A percentile compares a stretch with the other conserved stretches of the same genome.
Evolutionary conservation across 805 yeast species (phyloP).

Genomic region (Cyberlindnera japonica): DNA sequence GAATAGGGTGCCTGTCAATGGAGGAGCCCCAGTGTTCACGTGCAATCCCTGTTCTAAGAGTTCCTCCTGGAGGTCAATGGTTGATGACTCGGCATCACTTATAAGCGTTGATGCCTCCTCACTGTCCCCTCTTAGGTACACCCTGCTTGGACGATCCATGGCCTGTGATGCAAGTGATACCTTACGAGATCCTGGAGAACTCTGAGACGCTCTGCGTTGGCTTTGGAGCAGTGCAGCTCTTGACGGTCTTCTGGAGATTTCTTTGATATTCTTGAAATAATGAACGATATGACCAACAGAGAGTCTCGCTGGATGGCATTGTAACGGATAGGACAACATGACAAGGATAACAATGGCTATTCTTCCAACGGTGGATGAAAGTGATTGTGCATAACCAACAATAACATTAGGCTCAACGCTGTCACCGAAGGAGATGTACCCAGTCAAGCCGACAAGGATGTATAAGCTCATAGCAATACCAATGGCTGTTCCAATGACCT

Average conservation of each 20-base stretch:
- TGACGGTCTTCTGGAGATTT: constrained; percentile 23
- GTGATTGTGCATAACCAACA: constrained; percentile 62
- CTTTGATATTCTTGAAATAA: constrained; percentile 36
- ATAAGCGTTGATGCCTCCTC: constrained; percentile 8
- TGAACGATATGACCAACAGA: constrained; percentile 71
- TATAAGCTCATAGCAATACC: constrained; percentile 60
- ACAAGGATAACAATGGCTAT: constrained; percentile 78
- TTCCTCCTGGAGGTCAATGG: constrained; percentile 26
- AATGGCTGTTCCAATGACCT: constrained; percentile 51
- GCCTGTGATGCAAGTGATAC: constrained; percentile 11
- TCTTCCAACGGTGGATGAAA: constrained; percentile 74
- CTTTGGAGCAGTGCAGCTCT: constrained; percentile 14
- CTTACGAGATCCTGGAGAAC: constrained; percentile 9
- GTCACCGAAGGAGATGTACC: constrained; percentile 85
- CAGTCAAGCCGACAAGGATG: constrained; percentile 70
- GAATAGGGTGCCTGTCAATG: constrained; percentile 37
- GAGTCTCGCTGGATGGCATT: constrained; percentile 86
- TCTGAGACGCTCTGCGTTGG: constrained; percentile 9
- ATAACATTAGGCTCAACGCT: constrained; percentile 76
- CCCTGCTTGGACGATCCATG: constrained; percentile 6
- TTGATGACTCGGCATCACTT: constrained; percentile 6
- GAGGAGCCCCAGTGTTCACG: constrained; percentile 22
- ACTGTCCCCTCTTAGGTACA: background rate
- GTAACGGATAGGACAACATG: constrained; percentile 80
- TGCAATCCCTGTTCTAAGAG: constrained; percentile 30